Evolutionary conservation across 345 rosid genomes (phyloP), one percentile per base, ranked within the genome.

Genomic region (Leavenworthia alabamica): DNA sequence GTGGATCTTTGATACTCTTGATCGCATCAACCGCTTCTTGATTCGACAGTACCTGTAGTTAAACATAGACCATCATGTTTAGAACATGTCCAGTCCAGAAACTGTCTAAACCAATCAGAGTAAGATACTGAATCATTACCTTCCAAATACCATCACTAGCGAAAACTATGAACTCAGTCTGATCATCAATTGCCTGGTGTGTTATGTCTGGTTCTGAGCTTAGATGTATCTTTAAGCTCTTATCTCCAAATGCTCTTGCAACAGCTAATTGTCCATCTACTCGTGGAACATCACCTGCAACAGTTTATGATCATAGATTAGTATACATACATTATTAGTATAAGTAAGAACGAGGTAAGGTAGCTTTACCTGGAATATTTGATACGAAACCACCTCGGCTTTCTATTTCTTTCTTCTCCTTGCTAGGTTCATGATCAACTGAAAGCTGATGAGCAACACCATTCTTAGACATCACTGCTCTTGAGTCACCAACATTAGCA

Each of bases 91-190:
- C 12, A 46, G 56, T 17, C 8, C 12, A 35, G 4, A 35, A 59
- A 31, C 41, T 26, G 15, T 35, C 9, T 41, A 44, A 2, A 0
- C 11, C 7, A 8, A 49, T 13, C n/a, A 17, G 13, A 19, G 20
- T 3, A 60, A 60, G 17, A 20, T 31, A 19, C 50, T 10, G 16
- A 16, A 3, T 47, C 23, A 8, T 22, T 23, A 86, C 97, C 90
- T 85, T 90, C 97, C 96, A 90, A 28, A 90, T 75, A 11, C 97
- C 97, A 74, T 90, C 97, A 14, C 97, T 88, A 20, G 97, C 97
- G n/a, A 89, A 78, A 31, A 89, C 71, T 9, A 84, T 23, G 66
- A 86, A 82, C 62, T 86, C 87, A 1, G 67, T 59, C 7, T 73
- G 73, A 14, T 75, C 79, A 49, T 64, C 80, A 22, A 89, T 78